Conservation (phyloP, 805 yeast species). For the Maudiozyma serrabonitensis region DNA sequence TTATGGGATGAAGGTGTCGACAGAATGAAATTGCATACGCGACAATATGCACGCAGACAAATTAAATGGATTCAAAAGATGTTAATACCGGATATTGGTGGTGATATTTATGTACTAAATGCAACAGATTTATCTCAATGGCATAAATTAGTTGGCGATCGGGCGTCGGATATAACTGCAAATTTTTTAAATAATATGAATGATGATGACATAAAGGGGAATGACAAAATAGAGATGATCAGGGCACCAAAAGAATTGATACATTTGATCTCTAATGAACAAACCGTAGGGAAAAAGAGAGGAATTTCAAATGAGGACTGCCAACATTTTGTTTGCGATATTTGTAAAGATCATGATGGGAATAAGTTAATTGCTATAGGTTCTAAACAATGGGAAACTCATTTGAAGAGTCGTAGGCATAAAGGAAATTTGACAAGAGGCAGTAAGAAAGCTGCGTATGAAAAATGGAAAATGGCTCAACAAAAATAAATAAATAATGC, state of each 20-base stretch:
- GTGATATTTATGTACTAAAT: slow-evolving; percentile 57
- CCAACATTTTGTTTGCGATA: slow-evolving; percentile 54
- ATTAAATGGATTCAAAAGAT: slow-evolving; percentile 81
- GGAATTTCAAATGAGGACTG: slow-evolving; percentile 35
- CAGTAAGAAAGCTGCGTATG: slow-evolving; percentile 44
- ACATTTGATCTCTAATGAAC: slow-evolving; percentile 17
- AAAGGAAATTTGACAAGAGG: slow-evolving; percentile 40
- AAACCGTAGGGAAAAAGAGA: slow-evolving; percentile 2
- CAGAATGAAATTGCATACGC: slow-evolving; percentile 73
- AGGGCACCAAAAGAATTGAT: slow-evolving; percentile 34
- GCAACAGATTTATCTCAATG: slow-evolving; percentile 65
- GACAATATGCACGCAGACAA: slow-evolving; percentile 81
- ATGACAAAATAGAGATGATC: neutral
- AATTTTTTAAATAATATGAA: slow-evolving; percentile 27
- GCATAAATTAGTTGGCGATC: slow-evolving; percentile 42
- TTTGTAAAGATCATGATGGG: slow-evolving; percentile 50
- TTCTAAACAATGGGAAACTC: slow-evolving; percentile 57
- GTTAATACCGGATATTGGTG: slow-evolving; percentile 53
- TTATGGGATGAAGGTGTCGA: slow-evolving; percentile 42
- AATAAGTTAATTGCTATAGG: slow-evolving; percentile 62
- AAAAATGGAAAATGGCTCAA: slow-evolving; percentile 30
- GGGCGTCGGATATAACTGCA: slow-evolving; percentile 45
- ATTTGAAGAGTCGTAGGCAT: slow-evolving; percentile 61
- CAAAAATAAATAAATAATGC: neutral
- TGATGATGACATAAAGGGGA: slow-evolving; percentile 7